Evolutionary conservation across 164 flowering plant species (phyloP).

Genomic region (Macadamia integrifolia): DNA sequence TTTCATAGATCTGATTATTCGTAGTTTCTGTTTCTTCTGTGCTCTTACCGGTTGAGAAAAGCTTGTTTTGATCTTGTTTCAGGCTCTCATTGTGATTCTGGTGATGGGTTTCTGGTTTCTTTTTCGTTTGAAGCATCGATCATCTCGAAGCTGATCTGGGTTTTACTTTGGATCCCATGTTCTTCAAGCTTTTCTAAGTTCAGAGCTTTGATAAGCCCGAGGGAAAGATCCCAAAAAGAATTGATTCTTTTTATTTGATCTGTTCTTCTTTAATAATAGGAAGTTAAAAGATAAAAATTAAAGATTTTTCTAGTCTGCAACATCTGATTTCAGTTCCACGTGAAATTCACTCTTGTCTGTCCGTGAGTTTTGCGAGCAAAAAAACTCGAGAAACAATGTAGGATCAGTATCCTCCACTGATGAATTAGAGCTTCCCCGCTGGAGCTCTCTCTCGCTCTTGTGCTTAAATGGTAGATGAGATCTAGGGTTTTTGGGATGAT

Average conservation of each 20-base stretch:
- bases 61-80: neutral
- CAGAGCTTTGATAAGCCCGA: constrained; percentile 12
- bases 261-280: neutral
- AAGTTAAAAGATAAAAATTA: neutral
- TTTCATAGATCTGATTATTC: too few species aligned
- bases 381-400: constrained; percentile 3
- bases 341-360: constrained; percentile 12
- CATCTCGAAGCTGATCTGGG: constrained; percentile 10
- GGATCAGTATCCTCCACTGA: neutral
- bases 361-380: constrained; percentile 5
- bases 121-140: neutral
- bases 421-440: constrained; percentile 6
- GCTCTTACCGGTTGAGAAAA: too few species aligned
- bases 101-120: neutral
- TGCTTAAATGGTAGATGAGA: neutral
- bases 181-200: neutral
- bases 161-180: constrained; percentile 13
- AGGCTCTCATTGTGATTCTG: too few species aligned
- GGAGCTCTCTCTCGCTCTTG: neutral
- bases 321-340: constrained; percentile 25
- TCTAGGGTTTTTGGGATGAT: constrained; percentile 7
- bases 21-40: too few species aligned
- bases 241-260: neutral
- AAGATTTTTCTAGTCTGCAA: constrained; percentile 10
- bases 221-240: neutral